A percentile compares a stretch with the other conserved stretches of the same genome.
Conservation (phyloP, 1,284 basidiomycete species). For the Naganishia cerealis region DNA sequence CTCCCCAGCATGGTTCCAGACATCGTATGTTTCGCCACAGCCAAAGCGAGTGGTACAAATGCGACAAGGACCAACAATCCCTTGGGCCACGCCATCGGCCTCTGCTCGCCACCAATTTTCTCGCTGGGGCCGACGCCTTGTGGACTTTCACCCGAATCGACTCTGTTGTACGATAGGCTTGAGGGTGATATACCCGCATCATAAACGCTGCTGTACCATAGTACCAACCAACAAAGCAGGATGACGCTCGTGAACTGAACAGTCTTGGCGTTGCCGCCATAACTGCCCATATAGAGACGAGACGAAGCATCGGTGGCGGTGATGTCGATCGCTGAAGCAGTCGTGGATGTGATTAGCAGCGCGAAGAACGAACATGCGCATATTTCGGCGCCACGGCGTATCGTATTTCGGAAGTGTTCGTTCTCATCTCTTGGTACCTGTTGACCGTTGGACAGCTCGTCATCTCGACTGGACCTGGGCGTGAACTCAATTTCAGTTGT, state of each 20-base stretch:
- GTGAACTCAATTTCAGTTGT: not conserved
- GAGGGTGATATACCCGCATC: no score
- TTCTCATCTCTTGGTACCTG: not conserved
- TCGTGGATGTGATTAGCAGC: not conserved
- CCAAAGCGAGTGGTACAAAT: not conserved
- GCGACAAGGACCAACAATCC: not conserved
- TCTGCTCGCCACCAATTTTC: not conserved
- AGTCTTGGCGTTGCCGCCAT: not conserved
- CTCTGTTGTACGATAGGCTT: not conserved
- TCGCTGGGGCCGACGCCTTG: not conserved
- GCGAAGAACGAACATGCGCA: not conserved
- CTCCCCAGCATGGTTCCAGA: slow-evolving; percentile 1
- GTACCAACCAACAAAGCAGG: not conserved
- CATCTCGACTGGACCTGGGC: not conserved
- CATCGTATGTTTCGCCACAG: not conserved
- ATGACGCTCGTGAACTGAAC: not conserved
- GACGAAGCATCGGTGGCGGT: not conserved
- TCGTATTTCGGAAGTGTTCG: not conserved
- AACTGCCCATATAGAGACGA: not conserved
- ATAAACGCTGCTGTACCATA: not conserved
- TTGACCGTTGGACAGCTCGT: not conserved
- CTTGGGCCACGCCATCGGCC: not conserved
- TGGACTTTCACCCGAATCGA: not conserved
- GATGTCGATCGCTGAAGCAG: not conserved
- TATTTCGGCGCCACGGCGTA: not conserved